These are phyloP conservation scores for Rhododendron ovatum DNA, from an alignment of 148 eudicot species.

Conservation along the genomic window DNA sequence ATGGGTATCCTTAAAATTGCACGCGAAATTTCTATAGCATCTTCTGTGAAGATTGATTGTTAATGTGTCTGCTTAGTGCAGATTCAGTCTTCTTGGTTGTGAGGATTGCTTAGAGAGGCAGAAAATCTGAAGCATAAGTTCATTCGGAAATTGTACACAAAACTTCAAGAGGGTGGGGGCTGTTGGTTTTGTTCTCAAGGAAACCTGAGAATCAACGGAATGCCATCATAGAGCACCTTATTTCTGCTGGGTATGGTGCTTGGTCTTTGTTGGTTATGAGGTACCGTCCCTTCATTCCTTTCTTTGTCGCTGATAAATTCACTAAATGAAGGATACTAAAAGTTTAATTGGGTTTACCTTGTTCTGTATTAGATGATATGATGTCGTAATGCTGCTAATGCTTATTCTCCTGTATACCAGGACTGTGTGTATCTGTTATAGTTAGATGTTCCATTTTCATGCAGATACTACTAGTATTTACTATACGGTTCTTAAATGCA, in stretches of 20 bases:
- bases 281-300: slow-evolving; percentile 14
- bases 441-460: neutral
- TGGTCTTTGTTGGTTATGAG: slow-evolving; percentile 40
- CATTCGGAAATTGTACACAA: slow-evolving; percentile 22
- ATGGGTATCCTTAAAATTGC: neutral
- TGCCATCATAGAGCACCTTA: slow-evolving; percentile 23
- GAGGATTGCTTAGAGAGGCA: slow-evolving; percentile 20
- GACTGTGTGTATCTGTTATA: too few relatives aligned
- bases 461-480: neutral
- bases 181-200: slow-evolving; percentile 33
- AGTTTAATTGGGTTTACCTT: neutral
- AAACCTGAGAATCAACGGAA: slow-evolving; percentile 23
- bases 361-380: neutral
- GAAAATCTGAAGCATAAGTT: slow-evolving; percentile 14
- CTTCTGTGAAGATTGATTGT: neutral
- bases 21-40: neutral
- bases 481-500: neutral
- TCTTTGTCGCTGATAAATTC: neutral
- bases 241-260: slow-evolving; percentile 21
- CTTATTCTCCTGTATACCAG: neutral
- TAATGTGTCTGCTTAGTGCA: slow-evolving; percentile 8
- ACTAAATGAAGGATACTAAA: neutral
- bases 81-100: slow-evolving; percentile 13
- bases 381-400: neutral
- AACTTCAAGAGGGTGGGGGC: slow-evolving; percentile 32